phyloP scores from a whole-genome alignment of 441 rosid species.

The Adansonia gregorii region DNA sequence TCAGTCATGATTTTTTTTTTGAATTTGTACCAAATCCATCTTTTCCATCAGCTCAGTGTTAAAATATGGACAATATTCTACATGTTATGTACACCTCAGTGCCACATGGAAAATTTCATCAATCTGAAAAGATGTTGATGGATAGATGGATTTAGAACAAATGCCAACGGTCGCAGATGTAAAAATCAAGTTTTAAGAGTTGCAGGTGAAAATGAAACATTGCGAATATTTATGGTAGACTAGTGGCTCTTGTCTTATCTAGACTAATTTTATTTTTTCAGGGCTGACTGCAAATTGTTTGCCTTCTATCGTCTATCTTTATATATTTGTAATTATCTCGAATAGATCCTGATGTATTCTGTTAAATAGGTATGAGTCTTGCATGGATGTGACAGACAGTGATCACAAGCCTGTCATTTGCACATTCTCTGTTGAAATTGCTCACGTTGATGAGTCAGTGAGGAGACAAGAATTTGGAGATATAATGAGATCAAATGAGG shows the following conservation, averaged over 20 bases:
- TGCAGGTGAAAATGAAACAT: background rate
- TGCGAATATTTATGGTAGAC: background rate
- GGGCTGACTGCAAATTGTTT: background rate
- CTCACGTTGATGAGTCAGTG: constrained; percentile 60
- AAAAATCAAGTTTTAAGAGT: background rate
- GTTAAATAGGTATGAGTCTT: constrained; percentile 64
- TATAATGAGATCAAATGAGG: constrained; percentile 55
- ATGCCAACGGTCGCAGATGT: background rate
- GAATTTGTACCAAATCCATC: background rate
- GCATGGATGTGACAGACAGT: constrained; percentile 81
- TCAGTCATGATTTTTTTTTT: background rate
- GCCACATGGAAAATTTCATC: background rate
- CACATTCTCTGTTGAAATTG: constrained; percentile 52
- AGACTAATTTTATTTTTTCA: background rate
- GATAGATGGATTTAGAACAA: constrained; percentile 8
- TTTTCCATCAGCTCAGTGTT: background rate
- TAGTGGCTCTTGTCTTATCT: no score
- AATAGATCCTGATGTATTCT: constrained; percentile 11
- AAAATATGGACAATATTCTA: background rate
- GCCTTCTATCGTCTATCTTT: background rate
- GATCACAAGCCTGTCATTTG: constrained; percentile 83
- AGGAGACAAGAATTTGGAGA: constrained; percentile 71
- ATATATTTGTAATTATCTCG: constrained; percentile 12
- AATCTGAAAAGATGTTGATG: background rate
- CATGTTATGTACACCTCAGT: background rate